phyloP scores from a whole-genome alignment of 1,139 yeast genomes.

The Candida buenavistaensis region DNA sequence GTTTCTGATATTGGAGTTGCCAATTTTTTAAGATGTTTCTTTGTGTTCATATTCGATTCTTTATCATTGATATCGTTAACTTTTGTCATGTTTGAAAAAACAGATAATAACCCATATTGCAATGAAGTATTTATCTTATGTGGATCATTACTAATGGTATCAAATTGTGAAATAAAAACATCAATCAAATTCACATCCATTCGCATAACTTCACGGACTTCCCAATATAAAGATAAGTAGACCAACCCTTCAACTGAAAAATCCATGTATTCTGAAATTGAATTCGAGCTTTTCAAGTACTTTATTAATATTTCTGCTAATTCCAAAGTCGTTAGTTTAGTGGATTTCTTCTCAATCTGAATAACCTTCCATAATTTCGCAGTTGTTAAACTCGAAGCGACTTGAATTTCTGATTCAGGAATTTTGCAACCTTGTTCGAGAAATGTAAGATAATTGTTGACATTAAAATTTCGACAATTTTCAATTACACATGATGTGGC shows the following conservation, averaged over 20 bases:
- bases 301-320: constrained; percentile 21
- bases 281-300: constrained; percentile 15
- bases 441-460: constrained; percentile 28
- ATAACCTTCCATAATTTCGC: constrained; percentile 48
- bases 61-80: constrained; percentile 21
- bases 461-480: constrained; percentile 33
- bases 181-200: constrained; percentile 30
- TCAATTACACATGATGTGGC: constrained; percentile 39
- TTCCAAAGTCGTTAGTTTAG: constrained; percentile 19
- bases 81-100: constrained; percentile 38
- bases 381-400: constrained; percentile 34
- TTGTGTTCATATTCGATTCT: constrained; percentile 16
- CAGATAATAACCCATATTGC: constrained; percentile 40
- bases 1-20: constrained; percentile 26
- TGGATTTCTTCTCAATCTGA: constrained; percentile 23
- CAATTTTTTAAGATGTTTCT: constrained; percentile 34
- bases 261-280: constrained; percentile 16
- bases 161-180: constrained; percentile 15
- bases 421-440: constrained; percentile 16
- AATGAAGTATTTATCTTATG: constrained; percentile 10
- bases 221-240: constrained; percentile 40
- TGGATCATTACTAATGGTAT: constrained; percentile 6
- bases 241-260: constrained; percentile 47
- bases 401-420: constrained; percentile 20
- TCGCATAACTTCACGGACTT: constrained; percentile 33